A percentile compares a stretch with the other conserved stretches of the same genome.
phyloP scores from a whole-genome alignment of 2,329 filamentous ascomycete species.

The Aureobasidium sp. region DNA sequence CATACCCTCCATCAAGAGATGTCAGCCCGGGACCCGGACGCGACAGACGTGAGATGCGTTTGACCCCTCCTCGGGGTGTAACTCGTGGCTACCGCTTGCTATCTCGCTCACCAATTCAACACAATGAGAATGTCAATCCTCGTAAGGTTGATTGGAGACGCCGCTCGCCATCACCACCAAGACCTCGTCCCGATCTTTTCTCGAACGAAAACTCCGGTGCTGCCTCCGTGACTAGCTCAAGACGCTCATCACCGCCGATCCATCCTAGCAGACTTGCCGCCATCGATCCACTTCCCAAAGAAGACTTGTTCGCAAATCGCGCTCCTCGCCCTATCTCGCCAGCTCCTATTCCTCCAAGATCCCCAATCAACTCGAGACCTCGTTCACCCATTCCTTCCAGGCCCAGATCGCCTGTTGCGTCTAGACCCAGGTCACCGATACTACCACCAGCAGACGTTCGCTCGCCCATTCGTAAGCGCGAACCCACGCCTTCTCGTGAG shows the following conservation, averaged over 20 bases:
- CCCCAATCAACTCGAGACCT: neutral
- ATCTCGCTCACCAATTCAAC: conserved; percentile 48
- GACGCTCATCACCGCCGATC: conserved; percentile 54
- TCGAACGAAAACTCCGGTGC: conserved; percentile 46
- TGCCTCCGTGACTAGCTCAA: conserved; percentile 51
- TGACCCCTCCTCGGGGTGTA: conserved; percentile 25
- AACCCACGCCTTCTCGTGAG: conserved; percentile 25
- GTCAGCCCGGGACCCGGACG: conserved; percentile 28
- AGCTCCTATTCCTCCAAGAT: conserved; percentile 16
- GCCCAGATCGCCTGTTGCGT: conserved; percentile 3
- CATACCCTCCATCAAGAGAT: conserved; percentile 31
- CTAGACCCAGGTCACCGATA: conserved; percentile 7
- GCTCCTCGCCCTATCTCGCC: conserved; percentile 23
- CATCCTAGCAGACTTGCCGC: conserved; percentile 47
- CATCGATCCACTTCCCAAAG: conserved; percentile 24
- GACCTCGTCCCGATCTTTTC: conserved; percentile 25
- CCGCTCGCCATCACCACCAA: conserved; percentile 47
- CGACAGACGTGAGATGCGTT: conserved; percentile 29
- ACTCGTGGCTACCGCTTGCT: conserved; percentile 40
- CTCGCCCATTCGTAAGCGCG: conserved; percentile 33
- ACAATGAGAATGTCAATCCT: conserved; percentile 43
- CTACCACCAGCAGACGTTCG: conserved; percentile 11
- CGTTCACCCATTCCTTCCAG: conserved; percentile 5
- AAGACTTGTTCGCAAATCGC: conserved; percentile 20
- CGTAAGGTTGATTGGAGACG: conserved; percentile 45